Evolutionary conservation across 441 rosid genomes (phyloP).

Genomic region (Erodium trifolium): DNA sequence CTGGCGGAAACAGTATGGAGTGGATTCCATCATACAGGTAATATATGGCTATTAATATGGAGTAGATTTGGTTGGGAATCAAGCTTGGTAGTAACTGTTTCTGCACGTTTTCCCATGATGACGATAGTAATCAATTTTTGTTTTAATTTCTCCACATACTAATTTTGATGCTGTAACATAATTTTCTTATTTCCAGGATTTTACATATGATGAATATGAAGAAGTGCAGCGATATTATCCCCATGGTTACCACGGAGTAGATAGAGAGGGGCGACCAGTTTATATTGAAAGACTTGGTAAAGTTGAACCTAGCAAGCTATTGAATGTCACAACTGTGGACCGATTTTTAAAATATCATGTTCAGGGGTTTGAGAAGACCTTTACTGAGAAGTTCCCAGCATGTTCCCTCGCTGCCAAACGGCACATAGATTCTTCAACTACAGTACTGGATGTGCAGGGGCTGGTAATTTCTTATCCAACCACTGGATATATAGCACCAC

Average conservation of each 20-base stretch:
- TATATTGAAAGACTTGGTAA: conserved; percentile 91
- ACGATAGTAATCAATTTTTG: background rate
- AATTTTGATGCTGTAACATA: conserved; percentile 9
- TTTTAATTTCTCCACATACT: background rate
- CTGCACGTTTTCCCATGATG: background rate
- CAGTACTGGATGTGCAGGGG: conserved; percentile 94
- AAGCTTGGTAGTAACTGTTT: background rate
- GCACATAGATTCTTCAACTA: conserved; percentile 90
- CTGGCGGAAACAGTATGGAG: conserved; percentile 93
- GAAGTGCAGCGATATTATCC: conserved; percentile 87
- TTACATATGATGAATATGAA: conserved; percentile 62
- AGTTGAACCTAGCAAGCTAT: conserved; percentile 80
- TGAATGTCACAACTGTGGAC: conserved; percentile 89
- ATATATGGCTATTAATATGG: background rate
- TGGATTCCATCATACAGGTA: conserved; percentile 77
- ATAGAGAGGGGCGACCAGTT: conserved; percentile 92
- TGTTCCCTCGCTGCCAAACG: conserved; percentile 87
- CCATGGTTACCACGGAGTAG: conserved; percentile 94
- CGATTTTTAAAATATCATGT: conserved; percentile 86
- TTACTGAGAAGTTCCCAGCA: conserved; percentile 79
- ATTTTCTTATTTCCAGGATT: conserved; percentile 39
- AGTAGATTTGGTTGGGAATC: background rate
- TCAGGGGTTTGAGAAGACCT: conserved; percentile 81
- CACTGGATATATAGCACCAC: background rate
- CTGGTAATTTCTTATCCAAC: conserved; percentile 49